Evolutionary conservation across 805 yeast species (phyloP).

Genomic region (Yarrowia phangngaensis): DNA sequence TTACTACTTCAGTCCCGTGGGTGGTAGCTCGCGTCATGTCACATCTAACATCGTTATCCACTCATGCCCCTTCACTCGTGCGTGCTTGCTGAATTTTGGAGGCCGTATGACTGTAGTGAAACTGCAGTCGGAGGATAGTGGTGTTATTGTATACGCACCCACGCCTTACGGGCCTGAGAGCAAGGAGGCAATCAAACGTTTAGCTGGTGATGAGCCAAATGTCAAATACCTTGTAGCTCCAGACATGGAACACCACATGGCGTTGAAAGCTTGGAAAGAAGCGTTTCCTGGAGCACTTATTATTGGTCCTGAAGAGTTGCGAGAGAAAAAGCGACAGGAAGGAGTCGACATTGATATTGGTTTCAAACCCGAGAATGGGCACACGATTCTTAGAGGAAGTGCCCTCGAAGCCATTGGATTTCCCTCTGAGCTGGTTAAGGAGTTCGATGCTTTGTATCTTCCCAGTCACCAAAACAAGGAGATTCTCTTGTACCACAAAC

Average conservation of each 20-base stretch:
- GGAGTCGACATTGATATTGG: slow-evolving; percentile 5
- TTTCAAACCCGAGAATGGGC: slow-evolving; percentile 9
- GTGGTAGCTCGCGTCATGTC: slow-evolving; percentile 30
- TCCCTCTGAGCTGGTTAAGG: slow-evolving; percentile 43
- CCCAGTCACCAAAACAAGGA: slow-evolving; percentile 60
- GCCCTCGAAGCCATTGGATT: not conserved
- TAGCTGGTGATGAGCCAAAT: slow-evolving; percentile 27
- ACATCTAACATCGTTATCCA: slow-evolving; percentile 30
- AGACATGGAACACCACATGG: slow-evolving; percentile 63
- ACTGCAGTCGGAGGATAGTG: slow-evolving; percentile 27
- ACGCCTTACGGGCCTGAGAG: slow-evolving; percentile 33
- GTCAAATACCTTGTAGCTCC: slow-evolving; percentile 51
- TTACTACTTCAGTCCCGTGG: slow-evolving; percentile 30
- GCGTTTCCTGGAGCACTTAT: slow-evolving; percentile 47
- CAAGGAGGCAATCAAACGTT: slow-evolving; percentile 27
- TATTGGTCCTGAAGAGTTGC: slow-evolving; percentile 47
- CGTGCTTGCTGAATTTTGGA: slow-evolving; percentile 29
- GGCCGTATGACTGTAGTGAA: slow-evolving; percentile 31
- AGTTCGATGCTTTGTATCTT: slow-evolving; percentile 54
- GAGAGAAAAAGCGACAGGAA: slow-evolving; percentile 1
- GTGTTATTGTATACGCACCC: slow-evolving; percentile 30
- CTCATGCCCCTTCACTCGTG: slow-evolving; percentile 31
- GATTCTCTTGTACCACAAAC: slow-evolving; percentile 49
- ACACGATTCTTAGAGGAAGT: slow-evolving; percentile 11
- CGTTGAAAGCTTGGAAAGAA: slow-evolving; percentile 50